Base-by-base conservation (phyloP, 2,329 filamentous ascomycete genomes). In the Colletotrichum orchidophilum region DNA sequence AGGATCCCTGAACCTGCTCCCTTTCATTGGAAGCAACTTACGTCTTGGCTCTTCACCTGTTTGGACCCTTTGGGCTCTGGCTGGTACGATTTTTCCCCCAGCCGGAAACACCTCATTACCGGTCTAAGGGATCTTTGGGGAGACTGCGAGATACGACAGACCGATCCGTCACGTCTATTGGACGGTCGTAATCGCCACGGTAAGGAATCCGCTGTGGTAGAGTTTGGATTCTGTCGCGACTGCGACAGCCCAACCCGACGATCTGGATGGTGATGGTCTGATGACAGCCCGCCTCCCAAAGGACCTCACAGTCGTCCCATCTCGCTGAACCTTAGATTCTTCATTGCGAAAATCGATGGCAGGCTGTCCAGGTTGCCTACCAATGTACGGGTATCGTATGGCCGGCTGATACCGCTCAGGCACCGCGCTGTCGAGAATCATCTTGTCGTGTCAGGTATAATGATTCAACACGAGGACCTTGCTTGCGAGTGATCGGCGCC, bases 1-100 rank as follows among this genome's bases (percentile, higher is more conserved):
- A 62, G 53, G 64, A 71, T 63, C 69, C 69, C 65, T 71, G 69
- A 63, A 59, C 69, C 58, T 59, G 42, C 42, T 58, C 26, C 46
- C 39, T 54, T 33, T n/a, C 35, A 49, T 50, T 42, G 57, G 35
- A 64, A 63, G 33, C 52, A 63, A 58, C 35, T 61, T 24, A 8
- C 18, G 42, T 35, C 64, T 58, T 71, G 68, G 63, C 68, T 53
- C 57, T 50, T 67, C 33, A 35, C 46, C 29, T 53, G 53, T 64
- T 60, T 71, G 59, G 65, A 49, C 33, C 53, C 50, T 55, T 59
- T 49, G 18, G 53, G n/a, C 50, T 31, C 35, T 46, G 54, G 50
- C 66, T 70, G 66, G 55, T 70, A 61, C 66, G 54, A 70, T 49
- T 71, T 69, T 63, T 63, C 24, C 33, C 35, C n/a, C 26, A 59